Base-by-base conservation (phyloP, 192 early-diverging fungal genomes). In the Phycomyces blakesleeanus region DNA sequence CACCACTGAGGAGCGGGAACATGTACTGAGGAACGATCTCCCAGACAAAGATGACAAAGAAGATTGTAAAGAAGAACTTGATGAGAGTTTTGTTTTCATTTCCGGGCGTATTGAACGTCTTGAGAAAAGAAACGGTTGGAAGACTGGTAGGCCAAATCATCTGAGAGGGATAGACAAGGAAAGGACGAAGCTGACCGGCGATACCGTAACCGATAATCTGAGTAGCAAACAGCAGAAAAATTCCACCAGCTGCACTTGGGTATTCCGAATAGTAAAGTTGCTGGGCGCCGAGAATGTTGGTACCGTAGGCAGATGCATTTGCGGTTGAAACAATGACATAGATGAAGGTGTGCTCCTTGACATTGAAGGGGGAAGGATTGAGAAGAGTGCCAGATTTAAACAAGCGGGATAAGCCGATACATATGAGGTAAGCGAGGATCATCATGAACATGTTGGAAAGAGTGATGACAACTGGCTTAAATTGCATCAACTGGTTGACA, bases 401-500 rank as follows among this genome's bases (percentile, higher is more conserved):
- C 18, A 82, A 47, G 42, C 69, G 69, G 6, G 85, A 84, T 76
- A 89, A 69, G 20, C 86, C 47, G 5, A 76, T 77, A 0, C 91
- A 92, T 6, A 89, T 39, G 0, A 91, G 85, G 54, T 91, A 93
- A 5, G 87, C 70, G 0, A 94, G 72, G 66, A 96, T 68, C 49
- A 86, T 73, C n/a, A 88, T 87, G 34, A 93, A 79, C 62, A 83
- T 79, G 54, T 83, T 77, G 10, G 80, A 78, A 9, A 93, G 70
- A 0, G 80, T 63, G 52, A 91, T 84, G 0, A 80, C 76, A 69
- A 91, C 91, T 26, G 89, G 87, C 55, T 91, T 85, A 78, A 92
- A 95, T 64, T 83, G 85, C 70, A 89, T 88, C 61, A 92, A 80
- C 66, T 90, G 88, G 63, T 85, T 84, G 18, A 87, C 75, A 62